Conservation (phyloP, 345 rosid species). For the Heritiera fomes region DNA sequence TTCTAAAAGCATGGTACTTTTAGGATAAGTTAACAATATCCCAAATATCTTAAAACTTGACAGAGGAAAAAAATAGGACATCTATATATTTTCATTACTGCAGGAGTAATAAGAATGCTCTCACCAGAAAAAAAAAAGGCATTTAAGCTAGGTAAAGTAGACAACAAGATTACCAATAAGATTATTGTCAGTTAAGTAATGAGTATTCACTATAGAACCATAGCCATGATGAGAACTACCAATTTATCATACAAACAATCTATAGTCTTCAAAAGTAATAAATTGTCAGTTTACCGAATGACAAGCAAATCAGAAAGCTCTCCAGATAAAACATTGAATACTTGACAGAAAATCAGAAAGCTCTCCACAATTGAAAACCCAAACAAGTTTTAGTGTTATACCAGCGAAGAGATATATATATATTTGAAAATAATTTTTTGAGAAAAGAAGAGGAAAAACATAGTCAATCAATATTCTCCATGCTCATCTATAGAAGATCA, state of each 20-base stretch:
- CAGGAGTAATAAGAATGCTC: neutral
- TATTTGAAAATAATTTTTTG: neutral
- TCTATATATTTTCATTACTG: neutral
- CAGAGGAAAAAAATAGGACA: neutral
- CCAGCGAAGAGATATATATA: neutral
- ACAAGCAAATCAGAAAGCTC: neutral
- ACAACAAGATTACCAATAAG: neutral
- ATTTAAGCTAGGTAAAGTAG: neutral
- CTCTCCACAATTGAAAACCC: neutral
- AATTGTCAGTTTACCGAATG: neutral
- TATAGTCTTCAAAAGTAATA: neutral
- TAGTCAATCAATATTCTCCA: neutral
- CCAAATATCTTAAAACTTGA: constrained; percentile 12
- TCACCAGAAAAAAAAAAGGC: neutral
- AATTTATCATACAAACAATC: neutral
- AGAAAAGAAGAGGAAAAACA: neutral
- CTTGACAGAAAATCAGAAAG: constrained; percentile 4
- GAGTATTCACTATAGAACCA: neutral
- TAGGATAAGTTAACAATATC: neutral
- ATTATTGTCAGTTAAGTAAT: neutral
- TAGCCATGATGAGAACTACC: neutral
- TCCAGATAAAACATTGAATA: neutral
- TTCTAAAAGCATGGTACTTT: neutral
- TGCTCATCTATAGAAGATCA: constrained; percentile 2
- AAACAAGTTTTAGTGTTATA: neutral